These are phyloP conservation scores for Mycena olivaceomarginata DNA, from an alignment of 768 basidiomycete genomes.

Conservation along the genomic window DNA sequence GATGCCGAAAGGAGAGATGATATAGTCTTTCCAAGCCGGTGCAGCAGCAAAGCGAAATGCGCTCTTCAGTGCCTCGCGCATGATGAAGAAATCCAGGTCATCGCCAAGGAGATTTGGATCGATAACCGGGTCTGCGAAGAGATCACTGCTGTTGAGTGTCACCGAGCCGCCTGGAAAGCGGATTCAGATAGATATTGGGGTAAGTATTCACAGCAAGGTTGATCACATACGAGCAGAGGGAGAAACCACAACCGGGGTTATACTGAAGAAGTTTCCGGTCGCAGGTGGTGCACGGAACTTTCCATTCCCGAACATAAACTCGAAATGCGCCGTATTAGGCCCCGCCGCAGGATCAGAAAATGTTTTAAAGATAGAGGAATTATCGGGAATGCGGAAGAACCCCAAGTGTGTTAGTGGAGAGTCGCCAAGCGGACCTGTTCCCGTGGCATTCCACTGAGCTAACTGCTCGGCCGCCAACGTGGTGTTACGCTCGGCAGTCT, in stretches of 20 bases:
- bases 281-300: not conserved
- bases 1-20: too few species aligned
- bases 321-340: conserved; percentile 50
- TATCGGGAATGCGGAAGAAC: conserved; percentile 46
- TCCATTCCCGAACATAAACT: conserved; percentile 45
- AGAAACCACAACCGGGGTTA: conserved; percentile 13
- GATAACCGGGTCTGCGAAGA: too few species aligned
- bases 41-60: too few species aligned
- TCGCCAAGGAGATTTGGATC: too few species aligned
- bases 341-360: conserved; percentile 52
- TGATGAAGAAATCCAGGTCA: too few species aligned
- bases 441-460: conserved; percentile 51
- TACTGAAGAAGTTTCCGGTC: conserved; percentile 15
- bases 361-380: conserved; percentile 43
- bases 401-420: conserved; percentile 46
- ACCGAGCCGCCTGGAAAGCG: too few species aligned
- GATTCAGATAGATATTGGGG: too few species aligned
- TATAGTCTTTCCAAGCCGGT: too few species aligned
- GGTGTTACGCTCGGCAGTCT: conserved; percentile 47
- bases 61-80: too few species aligned
- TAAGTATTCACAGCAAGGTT: too few species aligned
- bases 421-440: conserved; percentile 53
- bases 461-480: conserved; percentile 47
- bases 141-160: too few species aligned
- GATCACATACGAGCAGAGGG: conserved; percentile 18